These are phyloP conservation scores for Saccharomyces paradoxus DNA, from an alignment of 805 yeast species.

Conservation along the genomic window DNA sequence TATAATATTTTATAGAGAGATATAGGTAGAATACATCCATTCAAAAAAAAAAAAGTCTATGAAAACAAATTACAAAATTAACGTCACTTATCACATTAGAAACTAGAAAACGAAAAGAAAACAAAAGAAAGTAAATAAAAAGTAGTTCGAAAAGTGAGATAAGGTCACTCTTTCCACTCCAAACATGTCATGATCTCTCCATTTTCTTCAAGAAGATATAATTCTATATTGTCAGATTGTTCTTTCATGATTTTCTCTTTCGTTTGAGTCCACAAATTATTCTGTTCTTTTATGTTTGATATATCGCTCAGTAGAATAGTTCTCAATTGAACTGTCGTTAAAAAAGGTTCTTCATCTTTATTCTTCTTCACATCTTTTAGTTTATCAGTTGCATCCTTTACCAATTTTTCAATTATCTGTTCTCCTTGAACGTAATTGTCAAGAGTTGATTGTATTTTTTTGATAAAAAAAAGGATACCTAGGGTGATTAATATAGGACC, in stretches of 20 bases:
- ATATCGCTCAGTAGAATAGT: slow-evolving; percentile 43
- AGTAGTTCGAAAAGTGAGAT: neutral
- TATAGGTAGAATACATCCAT: neutral
- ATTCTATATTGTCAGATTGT: slow-evolving; percentile 48
- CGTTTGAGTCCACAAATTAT: slow-evolving; percentile 51
- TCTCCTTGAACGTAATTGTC: slow-evolving; percentile 31
- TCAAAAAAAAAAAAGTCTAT: neutral
- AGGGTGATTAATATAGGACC: slow-evolving; percentile 1
- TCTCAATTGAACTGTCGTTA: slow-evolving; percentile 62
- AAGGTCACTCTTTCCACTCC: slow-evolving; percentile 54
- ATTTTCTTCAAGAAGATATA: slow-evolving; percentile 55
- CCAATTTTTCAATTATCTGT: slow-evolving; percentile 37
- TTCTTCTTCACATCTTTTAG: slow-evolving; percentile 39
- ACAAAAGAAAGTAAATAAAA: neutral
- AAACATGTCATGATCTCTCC: slow-evolving; percentile 81
- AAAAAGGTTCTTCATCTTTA: slow-evolving; percentile 34
- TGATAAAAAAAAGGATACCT: slow-evolving; percentile 9
- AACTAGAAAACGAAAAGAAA: neutral
- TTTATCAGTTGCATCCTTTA: slow-evolving; percentile 39
- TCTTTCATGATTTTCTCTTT: slow-evolving; percentile 43
- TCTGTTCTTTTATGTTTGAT: slow-evolving; percentile 19
- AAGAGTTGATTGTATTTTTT: slow-evolving; percentile 8
- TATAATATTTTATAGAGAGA: neutral
- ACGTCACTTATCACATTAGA: neutral
- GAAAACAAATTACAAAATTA: neutral